These are phyloP conservation scores for Vaccinium corymbosum DNA, from an alignment of 148 eudicot genomes.

Conservation along the genomic window DNA sequence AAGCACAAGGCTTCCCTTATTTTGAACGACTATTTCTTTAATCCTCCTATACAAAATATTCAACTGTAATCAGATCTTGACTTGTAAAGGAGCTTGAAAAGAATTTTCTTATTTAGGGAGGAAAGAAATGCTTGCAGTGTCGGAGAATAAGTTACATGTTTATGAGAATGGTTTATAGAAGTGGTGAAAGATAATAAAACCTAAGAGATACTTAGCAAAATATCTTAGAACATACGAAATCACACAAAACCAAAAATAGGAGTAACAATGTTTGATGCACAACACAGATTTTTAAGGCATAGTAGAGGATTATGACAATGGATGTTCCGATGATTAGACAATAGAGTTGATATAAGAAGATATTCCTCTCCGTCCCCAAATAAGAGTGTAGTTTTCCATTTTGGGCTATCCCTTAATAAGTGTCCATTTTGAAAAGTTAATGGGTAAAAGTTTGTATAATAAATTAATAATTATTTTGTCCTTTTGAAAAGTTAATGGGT, in stretches of 20 bases:
- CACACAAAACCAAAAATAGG: not conserved
- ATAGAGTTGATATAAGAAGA: not conserved
- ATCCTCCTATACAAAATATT: constrained; percentile 48
- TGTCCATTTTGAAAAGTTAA: no score
- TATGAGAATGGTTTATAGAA: not conserved
- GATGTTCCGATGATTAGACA: not conserved
- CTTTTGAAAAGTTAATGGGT: no score
- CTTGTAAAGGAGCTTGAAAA: not conserved
- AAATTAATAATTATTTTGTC: no score
- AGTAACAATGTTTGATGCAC: not conserved
- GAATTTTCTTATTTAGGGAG: not conserved
- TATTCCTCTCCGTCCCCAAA: no score
- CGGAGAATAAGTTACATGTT: not conserved
- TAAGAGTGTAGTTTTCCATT: no score
- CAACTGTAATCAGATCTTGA: not conserved
- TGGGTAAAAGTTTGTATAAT: no score
- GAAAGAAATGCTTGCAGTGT: not conserved
- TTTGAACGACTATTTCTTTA: constrained; percentile 61
- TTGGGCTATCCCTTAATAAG: no score
- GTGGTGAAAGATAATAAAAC: not conserved
- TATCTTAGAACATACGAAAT: not conserved
- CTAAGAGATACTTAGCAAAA: not conserved
- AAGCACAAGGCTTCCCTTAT: constrained; percentile 79
- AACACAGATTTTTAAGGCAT: not conserved
- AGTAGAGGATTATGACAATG: not conserved